These are phyloP conservation scores for Mariannaea sp. DNA, from an alignment of 2,329 filamentous ascomycete species.

Conservation along the genomic window DNA sequence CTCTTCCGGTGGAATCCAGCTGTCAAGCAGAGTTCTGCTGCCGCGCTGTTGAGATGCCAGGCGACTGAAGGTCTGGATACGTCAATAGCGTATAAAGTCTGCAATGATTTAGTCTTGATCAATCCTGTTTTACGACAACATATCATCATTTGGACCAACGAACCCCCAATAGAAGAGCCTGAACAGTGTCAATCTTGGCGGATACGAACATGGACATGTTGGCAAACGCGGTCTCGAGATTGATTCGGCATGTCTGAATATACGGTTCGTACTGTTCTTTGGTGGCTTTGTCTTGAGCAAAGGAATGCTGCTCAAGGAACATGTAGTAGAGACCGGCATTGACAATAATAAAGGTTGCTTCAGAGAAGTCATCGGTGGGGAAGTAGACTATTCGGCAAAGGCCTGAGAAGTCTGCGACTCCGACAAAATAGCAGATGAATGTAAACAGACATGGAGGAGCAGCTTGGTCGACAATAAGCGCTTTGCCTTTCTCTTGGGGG, in stretches of 20 bases:
- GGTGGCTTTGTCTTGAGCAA: constrained; percentile 40
- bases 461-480: constrained; percentile 38
- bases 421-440: constrained; percentile 55
- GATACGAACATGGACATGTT: constrained; percentile 62
- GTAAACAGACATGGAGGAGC: constrained; percentile 55
- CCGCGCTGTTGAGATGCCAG: constrained; percentile 65
- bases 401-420: constrained; percentile 54
- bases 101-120: constrained; percentile 8
- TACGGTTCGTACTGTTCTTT: constrained; percentile 46
- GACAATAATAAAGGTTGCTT: constrained; percentile 56
- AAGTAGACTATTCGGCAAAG: constrained; percentile 58
- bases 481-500: not conserved
- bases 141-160: constrained; percentile 32
- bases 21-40: constrained; percentile 64
- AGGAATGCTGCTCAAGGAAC: constrained; percentile 51
- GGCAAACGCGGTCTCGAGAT: constrained; percentile 55
- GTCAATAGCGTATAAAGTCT: constrained; percentile 67
- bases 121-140: not conserved
- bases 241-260: constrained; percentile 50
- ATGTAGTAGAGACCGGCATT: constrained; percentile 56
- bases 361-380: constrained; percentile 54
- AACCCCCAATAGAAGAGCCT: constrained; percentile 64
- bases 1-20: constrained; percentile 63
- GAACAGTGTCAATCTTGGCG: constrained; percentile 58
- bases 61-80: constrained; percentile 65